A percentile compares a stretch with the other conserved stretches of the same genome.
Conservation (phyloP, 257 asterid species). For the Solanum bulbocastanum region DNA sequence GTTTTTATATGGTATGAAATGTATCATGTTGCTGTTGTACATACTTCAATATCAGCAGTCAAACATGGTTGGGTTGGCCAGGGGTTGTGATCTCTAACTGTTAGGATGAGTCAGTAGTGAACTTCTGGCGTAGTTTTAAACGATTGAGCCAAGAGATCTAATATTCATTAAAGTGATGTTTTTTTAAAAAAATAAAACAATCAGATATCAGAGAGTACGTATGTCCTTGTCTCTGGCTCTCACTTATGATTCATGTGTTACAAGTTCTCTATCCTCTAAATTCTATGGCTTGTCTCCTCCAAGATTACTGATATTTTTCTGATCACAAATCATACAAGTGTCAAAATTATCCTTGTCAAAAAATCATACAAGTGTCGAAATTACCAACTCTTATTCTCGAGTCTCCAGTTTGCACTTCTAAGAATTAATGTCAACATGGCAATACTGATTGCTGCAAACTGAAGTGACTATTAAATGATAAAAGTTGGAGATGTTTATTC, state of each 20-base stretch:
- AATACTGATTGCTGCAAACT: background rate
- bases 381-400: background rate
- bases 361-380: background rate
- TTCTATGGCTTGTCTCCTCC: background rate
- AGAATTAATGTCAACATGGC: background rate
- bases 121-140: background rate
- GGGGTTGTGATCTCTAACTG: background rate
- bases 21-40: background rate
- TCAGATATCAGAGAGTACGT: background rate
- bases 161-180: background rate
- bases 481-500: background rate
- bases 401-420: background rate
- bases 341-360: background rate
- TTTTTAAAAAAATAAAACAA: background rate
- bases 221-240: background rate
- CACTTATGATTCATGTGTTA: background rate
- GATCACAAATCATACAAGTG: background rate
- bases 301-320: background rate
- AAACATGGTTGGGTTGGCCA: background rate
- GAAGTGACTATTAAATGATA: background rate
- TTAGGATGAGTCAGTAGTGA: background rate
- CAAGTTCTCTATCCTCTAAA: background rate
- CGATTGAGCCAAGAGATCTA: background rate
- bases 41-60: background rate
- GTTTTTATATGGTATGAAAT: background rate